Base-by-base conservation (phyloP, 441 rosid species). In the Erodium chrysanthum region DNA sequence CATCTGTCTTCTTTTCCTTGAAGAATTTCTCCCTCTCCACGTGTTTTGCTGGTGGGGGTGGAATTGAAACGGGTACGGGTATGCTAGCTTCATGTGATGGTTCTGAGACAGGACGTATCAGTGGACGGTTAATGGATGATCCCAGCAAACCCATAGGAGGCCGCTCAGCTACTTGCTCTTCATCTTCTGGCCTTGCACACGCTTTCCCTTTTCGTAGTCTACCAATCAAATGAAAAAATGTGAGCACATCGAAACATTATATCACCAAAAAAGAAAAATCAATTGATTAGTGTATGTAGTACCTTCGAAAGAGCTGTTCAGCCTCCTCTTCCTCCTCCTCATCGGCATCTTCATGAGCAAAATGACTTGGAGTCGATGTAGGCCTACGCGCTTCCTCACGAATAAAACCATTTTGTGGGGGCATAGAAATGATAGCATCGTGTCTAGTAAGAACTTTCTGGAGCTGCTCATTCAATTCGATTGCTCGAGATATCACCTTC, bases 221-320 rank as follows among this genome's bases (percentile, higher is more conserved):
- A 82, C 42, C 70, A 72, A 25, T 68, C 25, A 4, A 61, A 21
- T 12, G 65, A 61, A 23, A 14, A 61, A 1, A 33, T 33, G 37
- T 8, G 7, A 33, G 5, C 37, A 33, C 7, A 33, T 33, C 8
- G 37, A 33, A 33, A 33, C n/a, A n/a, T n/a, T n/a, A n/a, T n/a
- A n/a, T n/a, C n/a, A n/a, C n/a, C n/a, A n/a, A n/a, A n/a, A n/a
- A n/a, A n/a, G n/a, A n/a, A n/a, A n/a, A n/a, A n/a, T n/a, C n/a
- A n/a, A n/a, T n/a, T n/a, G n/a, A n/a, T n/a, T n/a, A n/a, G n/a
- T n/a, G n/a, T n/a, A n/a, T 33, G 37, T 10, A 18, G 68, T 44
- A 91, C 99, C 97, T 91, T 81, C 96, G 85, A 75, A 85, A 91
- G 70, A 94, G 89, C 82, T 89, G 99, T 72, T 93, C 97, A 35